Base-by-base conservation (phyloP, 2,329 filamentous ascomycete genomes). In the Alternaria hordeiaustralica region DNA sequence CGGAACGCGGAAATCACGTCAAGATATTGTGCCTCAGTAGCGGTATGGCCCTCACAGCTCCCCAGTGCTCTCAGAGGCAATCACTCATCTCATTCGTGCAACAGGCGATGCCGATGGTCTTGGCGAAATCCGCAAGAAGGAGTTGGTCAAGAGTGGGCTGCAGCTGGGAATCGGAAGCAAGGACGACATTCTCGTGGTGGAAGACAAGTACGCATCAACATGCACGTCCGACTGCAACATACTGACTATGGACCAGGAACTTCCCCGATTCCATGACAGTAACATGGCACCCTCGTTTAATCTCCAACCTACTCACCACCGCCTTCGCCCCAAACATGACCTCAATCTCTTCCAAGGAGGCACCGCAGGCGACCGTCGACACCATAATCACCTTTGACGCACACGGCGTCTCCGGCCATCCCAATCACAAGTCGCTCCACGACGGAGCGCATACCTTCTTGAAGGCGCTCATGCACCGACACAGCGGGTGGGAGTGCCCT, bases 11-110 rank as follows among this genome's bases (percentile, higher is more conserved):
- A 5, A 98, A 99, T 81, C 93, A 96, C 77, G 87, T 99, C 76
- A 96, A 96, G 82, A 97, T 99, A 67, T 83, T 98, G 60, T 99
- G 96, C 82, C 83, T 99, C 67, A 96, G 92, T 81, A 95, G 90
- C 69, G 94, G 92, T 90, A 82, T 47, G 80, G 23, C 49, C 11
- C 18, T 21, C 18, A 43, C 21, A n/a, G 21, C 9, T 54, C 30
- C 25, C 6, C n/a, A 21, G 11, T 54, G 33, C 11, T 44, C 10
- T 33, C 26, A 23, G 21, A n/a, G 13, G 20, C 47, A 50, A 12
- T 36, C 6, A 43, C 70, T 69, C 45, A 71, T 50, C 55, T 30
- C 53, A 47, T 46, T 23, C 5, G 53, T 51, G 26, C 20, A 53
- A 62, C 71, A 91, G 92, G 93, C 60, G 87, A 98, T 78, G 94